Percentiles rank a stretch among this genome's conserved stretches.
Conservation (phyloP, 306 rosid genomes). For the Sicyos edulis region DNA sequence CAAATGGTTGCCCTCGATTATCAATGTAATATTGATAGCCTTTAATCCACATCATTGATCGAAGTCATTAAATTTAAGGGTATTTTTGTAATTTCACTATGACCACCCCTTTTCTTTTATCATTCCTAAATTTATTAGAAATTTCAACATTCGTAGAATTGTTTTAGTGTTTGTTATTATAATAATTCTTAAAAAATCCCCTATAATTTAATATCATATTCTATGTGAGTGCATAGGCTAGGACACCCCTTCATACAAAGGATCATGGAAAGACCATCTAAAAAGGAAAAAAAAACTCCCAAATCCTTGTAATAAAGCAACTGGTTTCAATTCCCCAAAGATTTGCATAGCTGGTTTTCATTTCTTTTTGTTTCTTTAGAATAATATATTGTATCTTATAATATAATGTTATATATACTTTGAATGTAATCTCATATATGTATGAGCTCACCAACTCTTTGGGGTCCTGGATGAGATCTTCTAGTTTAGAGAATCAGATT, state of each 20-base stretch:
- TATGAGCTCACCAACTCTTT: slow-evolving; percentile 1
- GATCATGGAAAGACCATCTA: not conserved
- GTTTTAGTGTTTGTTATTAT: no score
- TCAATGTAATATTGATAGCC: no score
- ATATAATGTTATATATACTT: not conserved
- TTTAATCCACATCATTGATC: no score
- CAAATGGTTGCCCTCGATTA: no score
- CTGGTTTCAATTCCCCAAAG: not conserved
- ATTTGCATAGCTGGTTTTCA: not conserved
- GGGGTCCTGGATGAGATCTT: slow-evolving; percentile 10
- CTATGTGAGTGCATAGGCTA: not conserved
- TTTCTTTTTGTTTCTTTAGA: not conserved
- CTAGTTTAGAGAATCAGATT: no score
- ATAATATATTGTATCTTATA: not conserved
- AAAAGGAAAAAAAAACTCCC: not conserved
- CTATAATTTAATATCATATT: no score
- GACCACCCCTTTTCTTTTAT: no score
- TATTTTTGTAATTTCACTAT: no score
- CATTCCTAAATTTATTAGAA: no score
- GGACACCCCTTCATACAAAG: not conserved
- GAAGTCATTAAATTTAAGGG: no score
- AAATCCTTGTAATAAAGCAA: slow-evolving; percentile 7
- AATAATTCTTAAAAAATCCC: no score
- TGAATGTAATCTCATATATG: not conserved
- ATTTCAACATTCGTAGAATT: no score